These are phyloP conservation scores for Colletotrichum chlorophyti DNA, from an alignment of 2,329 filamentous ascomycete species.

Conservation along the genomic window DNA sequence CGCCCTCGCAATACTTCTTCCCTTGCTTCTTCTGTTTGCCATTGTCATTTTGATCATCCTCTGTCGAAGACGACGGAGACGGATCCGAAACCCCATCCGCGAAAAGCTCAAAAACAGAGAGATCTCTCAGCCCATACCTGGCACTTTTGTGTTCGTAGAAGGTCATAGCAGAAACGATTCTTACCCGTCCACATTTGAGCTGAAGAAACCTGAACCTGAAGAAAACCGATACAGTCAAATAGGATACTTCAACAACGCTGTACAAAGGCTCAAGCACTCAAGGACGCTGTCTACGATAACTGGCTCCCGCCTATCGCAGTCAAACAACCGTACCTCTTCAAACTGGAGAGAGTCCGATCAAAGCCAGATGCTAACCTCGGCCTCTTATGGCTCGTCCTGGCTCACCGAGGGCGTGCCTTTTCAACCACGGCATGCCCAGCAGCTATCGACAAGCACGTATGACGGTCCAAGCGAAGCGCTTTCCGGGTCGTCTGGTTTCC, in stretches of 20 bases:
- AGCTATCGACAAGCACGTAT: constrained; percentile 27
- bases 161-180: constrained; percentile 20
- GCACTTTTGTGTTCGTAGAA: constrained; percentile 35
- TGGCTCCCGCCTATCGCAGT: constrained; percentile 22
- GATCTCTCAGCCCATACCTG: constrained; percentile 40
- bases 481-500: constrained; percentile 20
- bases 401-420: constrained; percentile 7
- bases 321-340: constrained; percentile 17
- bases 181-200: constrained; percentile 26
- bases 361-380: constrained; percentile 1
- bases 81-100: constrained; percentile 13
- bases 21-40: constrained; percentile 18
- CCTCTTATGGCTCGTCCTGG: constrained; percentile 22
- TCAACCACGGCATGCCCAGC: constrained; percentile 15
- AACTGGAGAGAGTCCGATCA: constrained; percentile 22
- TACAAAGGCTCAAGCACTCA: constrained; percentile 21
- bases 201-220: constrained; percentile 31
- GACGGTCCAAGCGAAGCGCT: constrained; percentile 31
- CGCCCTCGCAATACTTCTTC: constrained; percentile 23
- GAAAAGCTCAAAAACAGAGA: constrained; percentile 33
- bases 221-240: constrained; percentile 21
- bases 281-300: constrained; percentile 27
- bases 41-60: constrained; percentile 31
- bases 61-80: constrained; percentile 37
- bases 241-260: constrained; percentile 25